Conservation (phyloP, 148 eudicot genomes). For the Rheum nobile region DNA sequence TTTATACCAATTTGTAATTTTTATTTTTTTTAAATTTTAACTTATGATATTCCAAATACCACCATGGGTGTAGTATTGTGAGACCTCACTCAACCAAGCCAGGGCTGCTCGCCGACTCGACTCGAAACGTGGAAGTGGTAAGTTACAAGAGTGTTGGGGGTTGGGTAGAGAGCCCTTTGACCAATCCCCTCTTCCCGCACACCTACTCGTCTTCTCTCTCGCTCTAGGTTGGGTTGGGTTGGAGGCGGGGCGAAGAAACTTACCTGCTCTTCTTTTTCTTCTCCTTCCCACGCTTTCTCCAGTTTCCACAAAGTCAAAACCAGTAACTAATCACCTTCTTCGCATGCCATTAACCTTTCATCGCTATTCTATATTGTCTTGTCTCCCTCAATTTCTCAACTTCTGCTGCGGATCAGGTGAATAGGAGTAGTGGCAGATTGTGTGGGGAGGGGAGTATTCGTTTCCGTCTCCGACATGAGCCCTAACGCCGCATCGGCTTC, state of each 20-base stretch:
- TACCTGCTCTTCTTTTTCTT: slow-evolving; percentile 5
- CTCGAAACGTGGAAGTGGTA: not conserved
- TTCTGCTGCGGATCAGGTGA: not conserved
- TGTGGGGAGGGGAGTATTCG: not conserved
- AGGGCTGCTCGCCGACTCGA: no score
- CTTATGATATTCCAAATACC: no score
- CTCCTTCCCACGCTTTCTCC: not conserved
- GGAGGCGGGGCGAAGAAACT: not conserved
- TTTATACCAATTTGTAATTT: no score
- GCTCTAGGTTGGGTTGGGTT: not conserved
- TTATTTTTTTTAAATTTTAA: no score
- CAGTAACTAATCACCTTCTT: not conserved
- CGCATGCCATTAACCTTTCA: not conserved
- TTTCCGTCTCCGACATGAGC: not conserved
- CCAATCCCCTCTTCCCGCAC: not conserved
- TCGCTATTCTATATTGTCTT: not conserved
- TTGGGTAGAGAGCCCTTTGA: not conserved
- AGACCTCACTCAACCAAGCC: no score
- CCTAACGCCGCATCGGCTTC: slow-evolving; percentile 6
- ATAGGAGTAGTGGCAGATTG: not conserved
- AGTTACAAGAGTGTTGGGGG: not conserved
- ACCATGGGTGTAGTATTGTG: no score
- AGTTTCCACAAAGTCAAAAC: not conserved
- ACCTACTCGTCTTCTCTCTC: slow-evolving; percentile 3
- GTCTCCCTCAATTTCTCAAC: not conserved